phyloP scores from a whole-genome alignment of 805 yeast species.

The Sugiyamaella lignohabitans region DNA sequence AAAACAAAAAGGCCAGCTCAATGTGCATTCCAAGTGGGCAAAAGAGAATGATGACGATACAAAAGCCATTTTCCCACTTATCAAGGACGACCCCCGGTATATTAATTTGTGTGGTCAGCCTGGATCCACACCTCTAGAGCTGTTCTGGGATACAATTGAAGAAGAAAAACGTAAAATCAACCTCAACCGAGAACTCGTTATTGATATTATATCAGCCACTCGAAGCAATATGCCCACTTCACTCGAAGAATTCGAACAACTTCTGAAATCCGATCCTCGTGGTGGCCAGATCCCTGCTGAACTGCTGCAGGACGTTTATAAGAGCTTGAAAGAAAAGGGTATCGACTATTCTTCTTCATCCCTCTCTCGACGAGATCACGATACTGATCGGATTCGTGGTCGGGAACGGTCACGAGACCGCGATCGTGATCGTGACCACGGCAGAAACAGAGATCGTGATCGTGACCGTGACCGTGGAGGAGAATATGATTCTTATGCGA shows the following conservation, averaged over 20 bases:
- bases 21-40: slow-evolving; percentile 51
- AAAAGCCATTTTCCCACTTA: slow-evolving; percentile 42
- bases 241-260: not conserved
- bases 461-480: slow-evolving; percentile 8
- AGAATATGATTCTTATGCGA: slow-evolving; percentile 6
- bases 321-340: slow-evolving; percentile 21
- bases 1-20: slow-evolving; percentile 31
- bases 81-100: slow-evolving; percentile 54
- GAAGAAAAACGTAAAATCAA: slow-evolving; percentile 50
- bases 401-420: slow-evolving; percentile 8
- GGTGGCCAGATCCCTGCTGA: slow-evolving; percentile 20
- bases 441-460: slow-evolving; percentile 10
- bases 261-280: not conserved
- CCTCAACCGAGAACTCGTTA: slow-evolving; percentile 54
- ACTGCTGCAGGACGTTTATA: slow-evolving; percentile 29
- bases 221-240: not conserved
- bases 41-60: too few species aligned
- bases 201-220: slow-evolving; percentile 40
- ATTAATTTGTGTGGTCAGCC: slow-evolving; percentile 59
- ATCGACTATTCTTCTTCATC: too few species aligned
- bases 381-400: slow-evolving; percentile 6
- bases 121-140: slow-evolving; percentile 72
- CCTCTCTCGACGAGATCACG: too few species aligned
- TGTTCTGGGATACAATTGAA: slow-evolving; percentile 69
- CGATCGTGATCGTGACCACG: slow-evolving; percentile 8